These are phyloP conservation scores for Globisporangium cylindrosporum DNA, from an alignment of 352 stramenopile genomes.

Conservation along the genomic window DNA sequence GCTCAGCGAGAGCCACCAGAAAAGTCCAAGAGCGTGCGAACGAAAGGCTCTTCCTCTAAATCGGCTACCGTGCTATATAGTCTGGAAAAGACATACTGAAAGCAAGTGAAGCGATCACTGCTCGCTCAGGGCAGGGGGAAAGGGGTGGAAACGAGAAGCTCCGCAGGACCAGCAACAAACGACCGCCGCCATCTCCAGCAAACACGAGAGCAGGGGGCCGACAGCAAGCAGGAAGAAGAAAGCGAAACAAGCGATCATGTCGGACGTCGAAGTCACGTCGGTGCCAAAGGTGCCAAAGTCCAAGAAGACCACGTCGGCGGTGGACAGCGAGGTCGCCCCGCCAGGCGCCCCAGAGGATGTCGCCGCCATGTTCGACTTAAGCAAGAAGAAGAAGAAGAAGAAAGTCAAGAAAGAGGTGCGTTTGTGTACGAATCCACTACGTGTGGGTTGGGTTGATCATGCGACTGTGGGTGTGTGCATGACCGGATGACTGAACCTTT, in stretches of 20 bases:
- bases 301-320: slow-evolving; percentile 28
- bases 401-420: slow-evolving; percentile 86
- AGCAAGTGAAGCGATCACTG: background rate
- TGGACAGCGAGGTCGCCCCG: slow-evolving; percentile 38
- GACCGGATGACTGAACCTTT: background rate
- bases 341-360: slow-evolving; percentile 80
- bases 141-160: slow-evolving; percentile 15
- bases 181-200: slow-evolving; percentile 25
- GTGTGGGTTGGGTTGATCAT: slow-evolving; percentile 17
- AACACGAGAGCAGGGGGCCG: slow-evolving; percentile 19
- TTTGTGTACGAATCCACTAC: background rate
- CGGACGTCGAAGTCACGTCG: slow-evolving; percentile 38
- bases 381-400: slow-evolving; percentile 93
- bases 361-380: slow-evolving; percentile 87
- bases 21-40: slow-evolving; percentile 22
- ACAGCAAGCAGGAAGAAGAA: slow-evolving; percentile 11
- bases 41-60: background rate
- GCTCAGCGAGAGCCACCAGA: slow-evolving; percentile 34
- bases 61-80: background rate
- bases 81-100: background rate
- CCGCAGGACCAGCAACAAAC: slow-evolving; percentile 16
- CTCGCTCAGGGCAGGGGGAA: background rate
- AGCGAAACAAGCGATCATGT: slow-evolving; percentile 26
- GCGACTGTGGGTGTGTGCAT: background rate
- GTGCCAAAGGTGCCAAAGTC: slow-evolving; percentile 39